phyloP scores from a whole-genome alignment of 2,329 filamentous ascomycete genomes.

The Atkinsonella texensis region DNA sequence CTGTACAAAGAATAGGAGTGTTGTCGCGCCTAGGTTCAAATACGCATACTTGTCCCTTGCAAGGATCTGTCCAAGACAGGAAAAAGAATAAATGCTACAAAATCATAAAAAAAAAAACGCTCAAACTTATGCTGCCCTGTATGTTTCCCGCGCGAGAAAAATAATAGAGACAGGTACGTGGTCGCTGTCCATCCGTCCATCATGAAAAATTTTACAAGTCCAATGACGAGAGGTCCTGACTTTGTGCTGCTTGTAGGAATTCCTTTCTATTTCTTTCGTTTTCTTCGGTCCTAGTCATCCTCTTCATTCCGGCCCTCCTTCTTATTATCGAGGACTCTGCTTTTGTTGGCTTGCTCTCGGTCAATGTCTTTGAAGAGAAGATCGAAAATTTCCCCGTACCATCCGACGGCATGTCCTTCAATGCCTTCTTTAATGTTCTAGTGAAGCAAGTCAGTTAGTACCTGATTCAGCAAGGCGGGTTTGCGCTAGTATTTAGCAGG shows the following conservation, averaged over 20 bases:
- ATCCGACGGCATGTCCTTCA: conserved; percentile 78
- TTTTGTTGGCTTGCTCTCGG: conserved; percentile 58
- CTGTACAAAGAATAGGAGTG: conserved; percentile 4
- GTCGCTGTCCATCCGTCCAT: conserved; percentile 1
- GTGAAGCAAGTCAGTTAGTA: conserved; percentile 7
- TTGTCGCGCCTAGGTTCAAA: neutral
- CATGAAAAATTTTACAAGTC: conserved; percentile 2
- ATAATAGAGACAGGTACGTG: neutral
- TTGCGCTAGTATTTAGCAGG: no score
- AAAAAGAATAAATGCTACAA: no score
- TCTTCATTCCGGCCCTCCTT: conserved; percentile 26
- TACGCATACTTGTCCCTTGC: neutral
- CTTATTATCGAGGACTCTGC: conserved; percentile 49
- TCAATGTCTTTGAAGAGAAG: conserved; percentile 80
- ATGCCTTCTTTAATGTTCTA: conserved; percentile 98
- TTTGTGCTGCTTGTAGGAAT: neutral
- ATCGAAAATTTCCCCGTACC: conserved; percentile 91
- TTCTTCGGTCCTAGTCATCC: conserved; percentile 17
- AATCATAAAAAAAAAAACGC: neutral
- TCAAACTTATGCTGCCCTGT: conserved; percentile 1
- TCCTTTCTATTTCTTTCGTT: no score
- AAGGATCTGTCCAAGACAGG: no score
- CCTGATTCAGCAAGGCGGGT: neutral
- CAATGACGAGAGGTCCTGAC: neutral
- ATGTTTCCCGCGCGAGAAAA: neutral